phyloP scores from a whole-genome alignment of 2,329 filamentous ascomycete species.

The Pestalotiopsis fici region DNA sequence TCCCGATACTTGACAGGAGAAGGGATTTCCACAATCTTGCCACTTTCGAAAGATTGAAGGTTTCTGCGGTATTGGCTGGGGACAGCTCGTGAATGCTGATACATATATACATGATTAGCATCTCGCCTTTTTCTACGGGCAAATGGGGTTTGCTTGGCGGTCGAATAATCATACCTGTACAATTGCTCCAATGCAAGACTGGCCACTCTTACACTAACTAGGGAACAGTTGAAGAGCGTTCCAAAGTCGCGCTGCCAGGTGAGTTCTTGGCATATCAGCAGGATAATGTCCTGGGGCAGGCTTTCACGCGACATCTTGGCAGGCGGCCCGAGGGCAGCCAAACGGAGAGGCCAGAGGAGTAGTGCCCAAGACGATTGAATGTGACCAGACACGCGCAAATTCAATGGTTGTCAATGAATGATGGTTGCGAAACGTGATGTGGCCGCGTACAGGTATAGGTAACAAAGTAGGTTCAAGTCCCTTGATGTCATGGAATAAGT shows the following conservation, averaged over 20 bases:
- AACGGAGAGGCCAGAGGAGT: neutral
- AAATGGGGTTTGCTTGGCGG: neutral
- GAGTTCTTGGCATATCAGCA: constrained; percentile 62
- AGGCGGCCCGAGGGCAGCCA: neutral
- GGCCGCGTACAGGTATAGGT: neutral
- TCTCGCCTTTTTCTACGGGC: neutral
- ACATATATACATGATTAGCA: constrained; percentile 17
- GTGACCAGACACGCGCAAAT: neutral
- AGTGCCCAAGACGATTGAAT: neutral
- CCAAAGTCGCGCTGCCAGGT: constrained; percentile 56
- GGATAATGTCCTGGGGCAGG: constrained; percentile 61
- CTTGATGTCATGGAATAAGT: neutral
- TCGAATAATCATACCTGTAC: constrained; percentile 52
- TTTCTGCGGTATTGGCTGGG: constrained; percentile 43
- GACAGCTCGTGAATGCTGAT: constrained; percentile 52
- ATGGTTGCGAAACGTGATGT: neutral
- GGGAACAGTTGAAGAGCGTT: constrained; percentile 61
- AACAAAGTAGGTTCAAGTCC: neutral
- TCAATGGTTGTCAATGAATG: neutral
- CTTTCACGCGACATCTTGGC: constrained; percentile 16
- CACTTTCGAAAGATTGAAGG: constrained; percentile 48
- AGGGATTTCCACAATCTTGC: constrained; percentile 69
- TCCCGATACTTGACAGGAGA: constrained; percentile 62
- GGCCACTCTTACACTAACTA: constrained; percentile 56
- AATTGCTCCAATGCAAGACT: constrained; percentile 60